Conservation (phyloP, 139 green algal genomes). For the Parachlorella kessleri region DNA sequence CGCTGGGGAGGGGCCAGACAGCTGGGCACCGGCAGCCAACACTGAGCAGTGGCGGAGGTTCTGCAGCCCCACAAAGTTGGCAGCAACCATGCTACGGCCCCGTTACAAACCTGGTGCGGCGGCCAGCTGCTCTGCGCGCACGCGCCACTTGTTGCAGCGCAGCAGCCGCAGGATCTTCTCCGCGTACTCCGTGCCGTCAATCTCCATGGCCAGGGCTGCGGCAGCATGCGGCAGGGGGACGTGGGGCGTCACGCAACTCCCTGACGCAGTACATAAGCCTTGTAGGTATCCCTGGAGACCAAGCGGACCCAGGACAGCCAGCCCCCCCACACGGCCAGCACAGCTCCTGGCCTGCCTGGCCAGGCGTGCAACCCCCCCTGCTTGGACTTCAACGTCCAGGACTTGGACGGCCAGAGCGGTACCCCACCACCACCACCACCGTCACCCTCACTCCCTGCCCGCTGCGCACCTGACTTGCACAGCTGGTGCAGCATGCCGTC, state of each 20-base stretch:
- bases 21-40: not conserved
- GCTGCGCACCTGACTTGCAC: constrained; percentile 38
- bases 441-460: too few relatives aligned
- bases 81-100: too few relatives aligned
- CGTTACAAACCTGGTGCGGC: not conserved
- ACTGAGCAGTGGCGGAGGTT: not conserved
- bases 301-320: too few relatives aligned
- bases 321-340: too few relatives aligned
- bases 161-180: constrained; percentile 41
- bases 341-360: too few relatives aligned
- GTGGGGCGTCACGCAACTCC: too few relatives aligned
- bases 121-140: constrained; percentile 25
- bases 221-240: not conserved
- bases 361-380: too few relatives aligned
- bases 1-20: not conserved
- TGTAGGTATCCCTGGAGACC: too few relatives aligned
- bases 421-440: too few relatives aligned
- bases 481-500: constrained; percentile 38
- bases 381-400: too few relatives aligned
- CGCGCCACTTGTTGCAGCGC: constrained; percentile 49
- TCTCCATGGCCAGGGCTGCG: constrained; percentile 38
- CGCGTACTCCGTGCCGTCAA: constrained; percentile 37
- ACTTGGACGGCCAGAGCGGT: too few relatives aligned
- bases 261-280: too few relatives aligned
- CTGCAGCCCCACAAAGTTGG: not conserved